Conservation (phyloP, 306 rosid species). For the Sicyos edulis region DNA sequence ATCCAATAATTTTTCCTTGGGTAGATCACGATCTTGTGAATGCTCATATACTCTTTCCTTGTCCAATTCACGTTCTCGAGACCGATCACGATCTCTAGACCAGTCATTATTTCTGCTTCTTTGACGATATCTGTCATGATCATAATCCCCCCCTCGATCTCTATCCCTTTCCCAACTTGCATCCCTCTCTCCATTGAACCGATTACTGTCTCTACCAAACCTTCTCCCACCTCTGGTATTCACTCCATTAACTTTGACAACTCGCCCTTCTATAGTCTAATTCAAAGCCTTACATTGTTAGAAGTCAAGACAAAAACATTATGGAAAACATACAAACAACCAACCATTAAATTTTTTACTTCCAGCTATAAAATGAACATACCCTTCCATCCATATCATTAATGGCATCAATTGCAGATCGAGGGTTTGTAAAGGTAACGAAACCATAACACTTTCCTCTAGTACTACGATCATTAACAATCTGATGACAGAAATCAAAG, state of each 20-base stretch:
- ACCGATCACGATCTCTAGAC: conserved; percentile 51
- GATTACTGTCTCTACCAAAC: conserved; percentile 55
- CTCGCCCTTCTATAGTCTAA: conserved; percentile 73
- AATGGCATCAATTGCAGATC: conserved; percentile 83
- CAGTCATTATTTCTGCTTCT: conserved; percentile 39
- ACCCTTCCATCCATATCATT: conserved; percentile 91
- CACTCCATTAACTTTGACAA: conserved; percentile 76
- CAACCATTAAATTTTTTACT: neutral
- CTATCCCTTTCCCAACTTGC: conserved; percentile 50
- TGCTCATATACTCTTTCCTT: conserved; percentile 51
- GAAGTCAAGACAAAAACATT: conserved; percentile 21
- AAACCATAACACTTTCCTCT: conserved; percentile 88
- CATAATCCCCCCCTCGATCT: conserved; percentile 45
- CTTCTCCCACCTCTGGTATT: conserved; percentile 65
- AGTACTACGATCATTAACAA: conserved; percentile 65
- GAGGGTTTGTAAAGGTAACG: conserved; percentile 80
- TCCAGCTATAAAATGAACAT: conserved; percentile 20
- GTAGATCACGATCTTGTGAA: conserved; percentile 36
- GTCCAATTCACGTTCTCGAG: conserved; percentile 46
- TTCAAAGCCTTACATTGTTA: conserved; percentile 28
- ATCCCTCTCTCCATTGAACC: conserved; percentile 43
- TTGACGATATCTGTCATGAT: conserved; percentile 45
- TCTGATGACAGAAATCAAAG: conserved; percentile 37
- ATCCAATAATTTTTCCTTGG: conserved; percentile 36
- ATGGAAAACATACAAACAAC: neutral